These are phyloP conservation scores for Globisporangium paddicum DNA, from an alignment of 352 stramenopile species.

Conservation along the genomic window DNA sequence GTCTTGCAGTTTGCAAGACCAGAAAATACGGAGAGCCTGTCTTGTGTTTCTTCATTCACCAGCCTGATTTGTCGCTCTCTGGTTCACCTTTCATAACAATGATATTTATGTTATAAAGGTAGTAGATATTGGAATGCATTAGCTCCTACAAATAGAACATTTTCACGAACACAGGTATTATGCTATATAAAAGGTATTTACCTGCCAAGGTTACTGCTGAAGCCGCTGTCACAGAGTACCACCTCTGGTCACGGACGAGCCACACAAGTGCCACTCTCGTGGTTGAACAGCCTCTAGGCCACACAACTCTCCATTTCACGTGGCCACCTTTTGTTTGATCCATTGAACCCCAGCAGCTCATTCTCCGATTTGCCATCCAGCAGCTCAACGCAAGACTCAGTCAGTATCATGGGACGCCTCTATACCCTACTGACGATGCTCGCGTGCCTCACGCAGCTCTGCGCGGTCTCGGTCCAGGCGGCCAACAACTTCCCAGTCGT, in stretches of 20 bases:
- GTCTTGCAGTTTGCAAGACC: too few species aligned
- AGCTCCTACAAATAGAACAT: background rate
- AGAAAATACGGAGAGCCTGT: too few species aligned
- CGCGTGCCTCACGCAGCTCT: background rate
- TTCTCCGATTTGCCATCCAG: background rate
- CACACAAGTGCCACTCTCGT: background rate
- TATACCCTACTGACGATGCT: background rate
- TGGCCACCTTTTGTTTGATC: too few species aligned
- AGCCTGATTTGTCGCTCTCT: too few species aligned
- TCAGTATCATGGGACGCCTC: background rate
- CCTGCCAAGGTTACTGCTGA: background rate
- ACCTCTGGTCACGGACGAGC: background rate
- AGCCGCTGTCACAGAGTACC: background rate
- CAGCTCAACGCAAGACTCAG: background rate
- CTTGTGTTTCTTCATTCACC: too few species aligned
- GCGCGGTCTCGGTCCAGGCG: background rate
- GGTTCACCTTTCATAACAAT: too few species aligned
- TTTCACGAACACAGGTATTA: too few species aligned
- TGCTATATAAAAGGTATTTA: background rate
- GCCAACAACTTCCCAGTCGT: conserved; percentile 28
- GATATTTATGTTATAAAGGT: too few species aligned
- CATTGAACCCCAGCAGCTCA: background rate
- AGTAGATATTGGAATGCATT: background rate
- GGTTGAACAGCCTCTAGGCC: too few species aligned
- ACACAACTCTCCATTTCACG: background rate